Base-by-base conservation (phyloP, 257 asterid species). In the Nicotiana undulata region DNA sequence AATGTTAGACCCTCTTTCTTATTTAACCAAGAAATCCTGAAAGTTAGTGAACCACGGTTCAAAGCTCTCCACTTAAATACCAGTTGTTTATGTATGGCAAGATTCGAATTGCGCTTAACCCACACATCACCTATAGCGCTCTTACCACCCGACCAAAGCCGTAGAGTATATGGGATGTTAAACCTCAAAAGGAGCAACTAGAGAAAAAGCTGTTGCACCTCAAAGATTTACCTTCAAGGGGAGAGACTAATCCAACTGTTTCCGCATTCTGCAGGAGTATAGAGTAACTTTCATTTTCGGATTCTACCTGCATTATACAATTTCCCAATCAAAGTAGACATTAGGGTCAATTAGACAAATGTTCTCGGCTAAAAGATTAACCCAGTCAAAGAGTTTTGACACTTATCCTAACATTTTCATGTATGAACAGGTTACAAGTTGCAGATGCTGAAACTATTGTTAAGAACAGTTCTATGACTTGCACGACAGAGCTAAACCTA, bases 261-360 rank as follows among this genome's bases (percentile, higher is more conserved):
- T 93, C 98, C 40, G 98, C 98, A 65, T 93, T 94, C 81, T 94
- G 98, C 79, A 94, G 34, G 66, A 94, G 93, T 82, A 93, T 93
- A 85, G 89, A 89, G 88, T 85, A 94, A 80, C 84, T 88, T 63
- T 84, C 85, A 34, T 84, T 53, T 53, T 84, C 92, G 20, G 83
- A 76, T 75, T 90, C 88, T 81, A 76, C 82, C 97, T 93, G 93
- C 74, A 85, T 77, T 9, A 76, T 75, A n/a, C 20, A 75, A 53
- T 17, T 31, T 44, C 44, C 63, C 4, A 17, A 31, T 56, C 60
- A 72, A 24, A 24, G 24, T 72, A 72, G 28, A n/a, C 10, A 51
- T 26, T 26, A 53, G 24, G 7, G 58, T 40, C 51, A 49, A 65
- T 4, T 9, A 32, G 82, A 52, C 32, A 51, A 80, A 44, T 68